These are phyloP conservation scores for Gloeostereum incarnatum DNA, from an alignment of 768 basidiomycete species.

Conservation along the genomic window DNA sequence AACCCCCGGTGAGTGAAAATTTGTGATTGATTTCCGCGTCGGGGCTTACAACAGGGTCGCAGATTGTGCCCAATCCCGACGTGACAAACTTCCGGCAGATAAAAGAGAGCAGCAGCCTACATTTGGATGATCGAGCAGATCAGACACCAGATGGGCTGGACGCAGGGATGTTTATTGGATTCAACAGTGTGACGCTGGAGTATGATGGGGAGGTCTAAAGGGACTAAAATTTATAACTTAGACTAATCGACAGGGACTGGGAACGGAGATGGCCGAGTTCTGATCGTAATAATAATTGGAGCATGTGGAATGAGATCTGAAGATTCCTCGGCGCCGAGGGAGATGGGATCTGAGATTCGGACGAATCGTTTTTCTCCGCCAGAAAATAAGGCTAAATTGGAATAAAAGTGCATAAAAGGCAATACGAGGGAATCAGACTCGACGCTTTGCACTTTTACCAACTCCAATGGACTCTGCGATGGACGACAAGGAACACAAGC, in stretches of 20 bases:
- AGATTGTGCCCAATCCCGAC: slow-evolving; percentile 77
- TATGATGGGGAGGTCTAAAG: slow-evolving; percentile 62
- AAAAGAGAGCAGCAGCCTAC: slow-evolving; percentile 86
- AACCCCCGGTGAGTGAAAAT: slow-evolving; percentile 70
- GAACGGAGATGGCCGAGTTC: not conserved
- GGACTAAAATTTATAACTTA: slow-evolving; percentile 1
- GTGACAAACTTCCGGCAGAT: slow-evolving; percentile 86
- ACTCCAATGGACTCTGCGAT: slow-evolving; percentile 2
- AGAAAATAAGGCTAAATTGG: slow-evolving; percentile 3
- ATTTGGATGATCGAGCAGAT: slow-evolving; percentile 77
- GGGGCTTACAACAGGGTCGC: slow-evolving; percentile 10
- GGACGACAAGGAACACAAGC: slow-evolving; percentile 31
- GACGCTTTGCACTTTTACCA: no score
- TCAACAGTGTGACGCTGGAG: slow-evolving; percentile 84
- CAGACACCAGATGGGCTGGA: slow-evolving; percentile 39
- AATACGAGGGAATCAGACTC: no score
- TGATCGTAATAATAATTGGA: not conserved
- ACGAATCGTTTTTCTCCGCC: slow-evolving; percentile 12
- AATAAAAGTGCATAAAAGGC: no score
- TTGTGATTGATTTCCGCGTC: slow-evolving; percentile 7
- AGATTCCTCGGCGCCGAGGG: slow-evolving; percentile 1
- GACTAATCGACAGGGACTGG: slow-evolving; percentile 1
- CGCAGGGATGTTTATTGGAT: slow-evolving; percentile 74
- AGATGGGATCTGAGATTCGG: no score
- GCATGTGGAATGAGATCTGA: not conserved